Base-by-base conservation (phyloP, 2,329 filamentous ascomycete species). In the Didymella exigua region DNA sequence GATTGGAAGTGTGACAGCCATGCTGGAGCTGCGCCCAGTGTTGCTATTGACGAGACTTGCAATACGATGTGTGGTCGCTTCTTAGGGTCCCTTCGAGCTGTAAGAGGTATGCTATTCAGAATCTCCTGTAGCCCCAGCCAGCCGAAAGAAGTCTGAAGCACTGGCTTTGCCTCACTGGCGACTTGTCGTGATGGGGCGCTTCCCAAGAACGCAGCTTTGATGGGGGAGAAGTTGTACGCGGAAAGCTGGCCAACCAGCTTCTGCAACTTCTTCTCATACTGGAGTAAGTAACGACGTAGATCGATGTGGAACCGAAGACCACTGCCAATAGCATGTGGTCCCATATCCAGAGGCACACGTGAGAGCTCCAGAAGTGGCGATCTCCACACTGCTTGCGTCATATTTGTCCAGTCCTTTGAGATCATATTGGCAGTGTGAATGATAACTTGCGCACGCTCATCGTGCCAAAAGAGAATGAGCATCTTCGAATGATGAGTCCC, bases 341-440 rank as follows among this genome's bases (percentile, higher is more conserved):
- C 45, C 8, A 31, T 4, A 63, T 5, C 66, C 53, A 9, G 19
- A 27, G 36, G 21, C 1, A 8, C 18, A 37, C 19, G 8, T 13
- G 9, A 37, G 4, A 84, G 74, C 0, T 89, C 86, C 1, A 96
- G 83, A 1, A 84, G 69, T 0, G 90, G 90, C 0, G 90, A 93
- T 44, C 78, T 80, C 92, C 92, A 96, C 5, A 90, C 84, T 1
- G 86, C 91, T 71, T 96, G 91, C 0, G 87, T 89, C 89, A 96
- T 90, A 63, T 95, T 95, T 1, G 81, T 83, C 92, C 92, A 96
- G 72, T 96, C 92, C 50, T 87, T 86, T 4, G 82, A 69, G n/a
- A 96, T 93, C 88, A 96, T 91, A 65, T 96, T 96, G 16, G 92
- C 91, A 0, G 92, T 96, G 65, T 96, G 90, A 26, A 96, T 92